Base-by-base conservation (phyloP, 495 filamentous ascomycete genomes). In the Hypomontagnella monticulosa region DNA sequence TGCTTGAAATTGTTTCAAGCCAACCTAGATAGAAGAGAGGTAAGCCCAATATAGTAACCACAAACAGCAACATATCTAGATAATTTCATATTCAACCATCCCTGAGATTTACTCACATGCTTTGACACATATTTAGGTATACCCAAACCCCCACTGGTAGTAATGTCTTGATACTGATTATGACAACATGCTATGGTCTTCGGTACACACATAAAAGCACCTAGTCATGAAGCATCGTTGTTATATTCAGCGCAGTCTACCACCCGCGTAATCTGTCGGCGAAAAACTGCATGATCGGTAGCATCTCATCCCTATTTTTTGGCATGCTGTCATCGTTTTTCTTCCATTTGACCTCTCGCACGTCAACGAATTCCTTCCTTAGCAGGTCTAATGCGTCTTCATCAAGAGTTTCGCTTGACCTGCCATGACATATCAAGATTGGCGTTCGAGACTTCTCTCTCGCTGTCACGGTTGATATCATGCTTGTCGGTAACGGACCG, bases 261-360 rank as follows among this genome's bases (percentile, higher is more conserved):
- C 81, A 78, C 85, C 93, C 74, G 80, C 79, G 66, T 72, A 99
- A 75, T 66, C 91, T 82, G 54, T 91, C 82, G 0, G 89, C 91
- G 72, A 97, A 91, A 76, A 97, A 99, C 71, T 87, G 83, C 94
- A 99, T 97, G 46, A 97, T 85, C 2, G 95, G 94, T 62, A 91
- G 61, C 87, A 95, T 92, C 83, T 99, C 94, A 16, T 97, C 93
- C 51, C 88, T 79, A 73, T 80, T 92, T 59, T 78, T 76, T 18
- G 93, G 91, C 95, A 97, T 97, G 7, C 84, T 84, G 80, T 97
- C 95, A 8, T 89, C 91, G 10, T 69, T 70, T 73, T 87, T 85
- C 59, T 67, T 75, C 90, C 95, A 99, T 70, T 85, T 84, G 53
- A 87, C 86, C 61, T 93, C 79, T 75, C 91, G 86, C 12, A 94